phyloP scores from a whole-genome alignment of 176 grass and related monocot species.

The Paspalum vaginatum region DNA sequence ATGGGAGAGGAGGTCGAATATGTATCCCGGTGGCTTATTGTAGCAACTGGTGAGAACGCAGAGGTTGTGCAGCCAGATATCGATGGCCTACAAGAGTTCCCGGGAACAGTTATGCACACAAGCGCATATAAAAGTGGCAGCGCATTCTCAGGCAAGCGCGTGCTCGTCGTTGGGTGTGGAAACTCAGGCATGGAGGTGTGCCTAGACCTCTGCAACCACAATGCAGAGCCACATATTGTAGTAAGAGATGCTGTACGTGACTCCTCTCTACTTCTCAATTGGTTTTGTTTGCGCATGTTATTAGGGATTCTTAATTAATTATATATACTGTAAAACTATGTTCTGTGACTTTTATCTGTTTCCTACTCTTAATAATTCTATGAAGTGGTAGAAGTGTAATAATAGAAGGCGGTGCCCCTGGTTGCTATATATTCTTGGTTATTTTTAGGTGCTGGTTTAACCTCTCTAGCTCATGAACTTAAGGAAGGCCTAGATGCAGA shows the following conservation, averaged over 20 bases:
- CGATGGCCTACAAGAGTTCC: constrained; percentile 62
- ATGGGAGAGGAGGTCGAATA: constrained; percentile 56
- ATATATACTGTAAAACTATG: constrained; percentile 22
- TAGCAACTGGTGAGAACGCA: constrained; percentile 92
- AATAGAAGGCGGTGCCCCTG: constrained; percentile 6
- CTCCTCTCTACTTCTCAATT: constrained; percentile 37
- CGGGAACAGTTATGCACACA: constrained; percentile 69
- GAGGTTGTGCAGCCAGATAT: constrained; percentile 78
- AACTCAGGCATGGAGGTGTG: constrained; percentile 99
- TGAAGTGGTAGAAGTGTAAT: constrained; percentile 29
- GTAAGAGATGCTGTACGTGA: constrained; percentile 83
- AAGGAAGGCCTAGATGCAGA: constrained; percentile 11
- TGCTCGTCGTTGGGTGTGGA: constrained; percentile 89
- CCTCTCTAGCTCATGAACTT: constrained; percentile 34
- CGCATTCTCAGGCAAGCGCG: constrained; percentile 57
- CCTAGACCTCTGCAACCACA: constrained; percentile 93
- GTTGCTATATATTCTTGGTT: constrained; percentile 34
- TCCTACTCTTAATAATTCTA: constrained; percentile 24
- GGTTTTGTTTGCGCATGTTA: constrained; percentile 35
- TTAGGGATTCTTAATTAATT: constrained; percentile 26
- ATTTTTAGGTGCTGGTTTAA: not conserved
- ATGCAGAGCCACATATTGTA: constrained; percentile 73
- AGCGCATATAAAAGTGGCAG: constrained; percentile 77
- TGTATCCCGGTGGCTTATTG: constrained; percentile 76
- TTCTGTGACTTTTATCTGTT: constrained; percentile 32